Evolutionary conservation across 305 asterid genomes (phyloP).

Genomic region (Caryopteris hybrid): DNA sequence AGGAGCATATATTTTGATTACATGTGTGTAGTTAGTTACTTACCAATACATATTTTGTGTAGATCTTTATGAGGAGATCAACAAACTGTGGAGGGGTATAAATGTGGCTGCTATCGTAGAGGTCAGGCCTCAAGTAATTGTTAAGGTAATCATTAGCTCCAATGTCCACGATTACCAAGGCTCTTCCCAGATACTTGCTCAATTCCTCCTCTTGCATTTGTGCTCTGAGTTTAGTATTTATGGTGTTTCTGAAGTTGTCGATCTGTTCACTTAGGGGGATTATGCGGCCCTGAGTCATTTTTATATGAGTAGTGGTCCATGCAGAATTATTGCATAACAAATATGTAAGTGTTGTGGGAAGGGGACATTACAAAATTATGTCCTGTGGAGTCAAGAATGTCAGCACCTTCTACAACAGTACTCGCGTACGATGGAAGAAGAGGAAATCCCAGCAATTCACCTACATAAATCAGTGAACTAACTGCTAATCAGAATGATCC

Average conservation of each 20-base stretch:
- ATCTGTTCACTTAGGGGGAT: constrained; percentile 11
- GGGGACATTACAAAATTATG: not conserved
- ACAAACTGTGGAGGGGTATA: not conserved
- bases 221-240: too few species aligned
- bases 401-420: not conserved
- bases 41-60: not conserved
- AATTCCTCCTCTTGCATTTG: constrained; percentile 8
- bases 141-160: constrained; percentile 20
- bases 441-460: constrained; percentile 19
- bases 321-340: too few species aligned
- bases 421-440: constrained; percentile 11
- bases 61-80: constrained; percentile 19
- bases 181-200: constrained; percentile 15
- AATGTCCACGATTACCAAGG: not conserved
- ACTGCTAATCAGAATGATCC: too few species aligned
- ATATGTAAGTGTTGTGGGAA: too few species aligned
- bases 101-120: not conserved
- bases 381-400: constrained; percentile 16
- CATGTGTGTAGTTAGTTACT: too few species aligned
- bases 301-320: too few species aligned
- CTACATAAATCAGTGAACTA: too few species aligned
- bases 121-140: not conserved
- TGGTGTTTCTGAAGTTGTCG: constrained; percentile 14
- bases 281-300: constrained; percentile 23
- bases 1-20: too few species aligned